Percentiles rank a stretch among this genome's conserved stretches.
Evolutionary conservation across 1,284 basidiomycete genomes (phyloP).

Genomic region (Athelia sp.): DNA sequence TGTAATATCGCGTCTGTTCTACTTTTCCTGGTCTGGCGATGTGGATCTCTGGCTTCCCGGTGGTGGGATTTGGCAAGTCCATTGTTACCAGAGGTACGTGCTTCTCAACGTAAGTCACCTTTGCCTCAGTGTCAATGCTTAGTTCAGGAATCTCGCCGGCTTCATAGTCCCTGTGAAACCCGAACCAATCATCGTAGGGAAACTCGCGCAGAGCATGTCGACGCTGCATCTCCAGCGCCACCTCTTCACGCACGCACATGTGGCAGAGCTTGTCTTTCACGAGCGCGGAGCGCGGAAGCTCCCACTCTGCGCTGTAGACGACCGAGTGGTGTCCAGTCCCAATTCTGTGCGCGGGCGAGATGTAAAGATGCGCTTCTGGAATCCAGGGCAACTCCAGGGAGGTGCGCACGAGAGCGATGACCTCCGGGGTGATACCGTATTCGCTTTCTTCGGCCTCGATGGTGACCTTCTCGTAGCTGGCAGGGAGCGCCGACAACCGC

Average conservation of each 20-base stretch:
- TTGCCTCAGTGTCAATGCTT: too few relatives aligned
- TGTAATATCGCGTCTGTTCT: too few relatives aligned
- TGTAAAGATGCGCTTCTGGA: slow-evolving; percentile 19
- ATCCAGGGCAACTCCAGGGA: slow-evolving; percentile 8
- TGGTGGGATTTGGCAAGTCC: background rate
- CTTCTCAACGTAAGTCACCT: too few relatives aligned
- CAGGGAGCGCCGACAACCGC: background rate
- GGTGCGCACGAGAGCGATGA: slow-evolving; percentile 9
- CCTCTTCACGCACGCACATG: slow-evolving; percentile 6
- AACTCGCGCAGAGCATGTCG: too few relatives aligned
- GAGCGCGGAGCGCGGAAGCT: slow-evolving; percentile 17
- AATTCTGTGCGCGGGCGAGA: slow-evolving; percentile 12
- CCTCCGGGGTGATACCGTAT: background rate
- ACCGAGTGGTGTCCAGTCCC: slow-evolving; percentile 19
- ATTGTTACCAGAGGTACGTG: background rate
- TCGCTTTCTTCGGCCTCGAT: slow-evolving; percentile 2
- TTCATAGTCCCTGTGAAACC: too few relatives aligned
- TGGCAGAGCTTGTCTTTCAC: slow-evolving; percentile 10
- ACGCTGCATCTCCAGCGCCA: slow-evolving; percentile 1
- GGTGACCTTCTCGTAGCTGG: slow-evolving; percentile 2
- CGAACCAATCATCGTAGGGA: too few relatives aligned
- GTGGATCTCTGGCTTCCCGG: background rate
- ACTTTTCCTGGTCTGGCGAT: too few relatives aligned
- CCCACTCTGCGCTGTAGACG: slow-evolving; percentile 19
- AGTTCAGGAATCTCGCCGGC: too few relatives aligned